phyloP scores from a whole-genome alignment of 805 yeast genomes.

The Candida patagonica region DNA sequence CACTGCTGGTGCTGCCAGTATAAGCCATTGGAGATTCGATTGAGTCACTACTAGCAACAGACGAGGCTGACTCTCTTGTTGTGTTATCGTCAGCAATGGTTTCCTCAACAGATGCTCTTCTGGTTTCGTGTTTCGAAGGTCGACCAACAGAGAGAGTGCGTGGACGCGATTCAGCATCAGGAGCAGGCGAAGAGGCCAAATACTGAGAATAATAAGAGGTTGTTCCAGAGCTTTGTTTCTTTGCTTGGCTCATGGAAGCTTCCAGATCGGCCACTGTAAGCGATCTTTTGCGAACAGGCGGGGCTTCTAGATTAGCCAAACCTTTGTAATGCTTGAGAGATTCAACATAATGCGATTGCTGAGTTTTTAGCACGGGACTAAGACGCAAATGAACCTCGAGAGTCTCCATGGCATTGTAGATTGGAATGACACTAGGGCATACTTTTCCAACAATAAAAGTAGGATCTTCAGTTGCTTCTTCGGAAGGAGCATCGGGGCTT shows the following conservation, averaged over 20 bases:
- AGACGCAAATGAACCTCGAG: conserved; percentile 23
- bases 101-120: too few relatives aligned
- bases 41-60: too few relatives aligned
- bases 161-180: conserved; percentile 1
- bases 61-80: too few relatives aligned
- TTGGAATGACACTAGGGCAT: conserved; percentile 19
- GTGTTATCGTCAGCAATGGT: too few relatives aligned
- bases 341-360: conserved; percentile 12
- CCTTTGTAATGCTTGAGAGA: conserved; percentile 11
- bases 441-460: conserved; percentile 18
- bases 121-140: too few relatives aligned
- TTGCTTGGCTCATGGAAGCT: not conserved
- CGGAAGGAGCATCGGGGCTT: not conserved
- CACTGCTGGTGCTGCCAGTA: too few relatives aligned
- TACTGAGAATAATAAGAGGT: conserved; percentile 4
- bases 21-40: too few relatives aligned
- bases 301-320: conserved; percentile 4
- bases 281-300: conserved; percentile 1
- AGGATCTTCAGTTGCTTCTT: not conserved
- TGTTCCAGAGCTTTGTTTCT: not conserved
- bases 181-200: conserved; percentile 4
- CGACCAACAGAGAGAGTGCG: too few relatives aligned
- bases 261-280: conserved; percentile 3
- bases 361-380: conserved; percentile 15
- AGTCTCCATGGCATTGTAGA: conserved; percentile 21